Conservation (phyloP, 805 yeast genomes). For the Ascoidea rubescens region DNA sequence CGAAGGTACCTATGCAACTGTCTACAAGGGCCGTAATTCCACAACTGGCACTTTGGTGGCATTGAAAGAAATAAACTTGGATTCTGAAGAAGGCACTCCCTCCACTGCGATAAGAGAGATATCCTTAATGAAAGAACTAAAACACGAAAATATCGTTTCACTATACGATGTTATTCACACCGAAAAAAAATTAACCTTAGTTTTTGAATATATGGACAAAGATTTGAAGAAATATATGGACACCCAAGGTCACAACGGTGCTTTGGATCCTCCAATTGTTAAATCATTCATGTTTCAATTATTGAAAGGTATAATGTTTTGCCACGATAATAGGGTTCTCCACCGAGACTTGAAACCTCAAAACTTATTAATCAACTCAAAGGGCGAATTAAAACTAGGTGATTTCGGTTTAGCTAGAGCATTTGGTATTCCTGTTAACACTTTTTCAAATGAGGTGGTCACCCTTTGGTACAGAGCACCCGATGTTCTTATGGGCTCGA, state of each 20-base stretch:
- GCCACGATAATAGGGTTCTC: conserved; percentile 74
- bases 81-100: conserved; percentile 97
- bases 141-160: conserved; percentile 85
- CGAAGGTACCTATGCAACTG: conserved; percentile 98
- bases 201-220: conserved; percentile 85
- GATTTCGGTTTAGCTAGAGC: conserved; percentile 97
- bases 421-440: conserved; percentile 94
- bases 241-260: conserved; percentile 60
- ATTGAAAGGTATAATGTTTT: conserved; percentile 75
- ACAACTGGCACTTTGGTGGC: conserved; percentile 87
- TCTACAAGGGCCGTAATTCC: conserved; percentile 82
- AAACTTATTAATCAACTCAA: conserved; percentile 73
- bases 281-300: conserved; percentile 92
- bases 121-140: conserved; percentile 86
- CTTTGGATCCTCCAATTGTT: conserved; percentile 56
- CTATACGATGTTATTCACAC: conserved; percentile 93
- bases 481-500: conserved; percentile 86
- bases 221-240: conserved; percentile 95
- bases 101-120: conserved; percentile 96
- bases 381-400: conserved; percentile 87
- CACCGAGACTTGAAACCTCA: conserved; percentile 89
- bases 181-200: conserved; percentile 87
- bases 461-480: conserved; percentile 98
- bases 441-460: conserved; percentile 94
- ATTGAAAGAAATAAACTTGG: conserved; percentile 84